These are phyloP conservation scores for Macaranga tanarius DNA, from an alignment of 441 rosid genomes.

Conservation along the genomic window DNA sequence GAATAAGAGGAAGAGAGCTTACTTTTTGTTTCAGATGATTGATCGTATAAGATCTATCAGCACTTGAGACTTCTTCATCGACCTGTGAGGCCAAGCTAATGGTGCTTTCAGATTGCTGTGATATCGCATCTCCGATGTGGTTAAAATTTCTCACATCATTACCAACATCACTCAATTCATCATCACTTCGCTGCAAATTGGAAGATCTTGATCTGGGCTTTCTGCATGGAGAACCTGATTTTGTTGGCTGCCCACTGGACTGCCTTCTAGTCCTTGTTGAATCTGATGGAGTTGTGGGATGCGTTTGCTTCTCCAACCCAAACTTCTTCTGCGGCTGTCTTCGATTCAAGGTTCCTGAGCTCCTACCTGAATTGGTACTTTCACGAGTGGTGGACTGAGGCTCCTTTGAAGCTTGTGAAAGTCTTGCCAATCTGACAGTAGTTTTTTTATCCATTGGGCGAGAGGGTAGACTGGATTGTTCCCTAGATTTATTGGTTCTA, in stretches of 20 bases:
- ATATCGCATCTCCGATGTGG: constrained; percentile 41
- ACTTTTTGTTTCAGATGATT: constrained; percentile 45
- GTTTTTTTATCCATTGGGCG: constrained; percentile 37
- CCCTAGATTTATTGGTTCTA: constrained; percentile 38
- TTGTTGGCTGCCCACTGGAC: constrained; percentile 43
- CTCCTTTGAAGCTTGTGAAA: constrained; percentile 37
- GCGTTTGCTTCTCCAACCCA: constrained; percentile 49
- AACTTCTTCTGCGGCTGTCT: constrained; percentile 55
- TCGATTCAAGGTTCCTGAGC: constrained; percentile 45
- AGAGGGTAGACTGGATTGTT: constrained; percentile 31
- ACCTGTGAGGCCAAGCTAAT: constrained; percentile 48
- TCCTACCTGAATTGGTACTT: constrained; percentile 36
- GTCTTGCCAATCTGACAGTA: constrained; percentile 28
- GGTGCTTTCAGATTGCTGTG: constrained; percentile 58
- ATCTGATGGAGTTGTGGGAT: constrained; percentile 39
- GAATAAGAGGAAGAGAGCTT: constrained; percentile 25
- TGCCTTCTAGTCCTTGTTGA: constrained; percentile 46
- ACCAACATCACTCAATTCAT: constrained; percentile 51
- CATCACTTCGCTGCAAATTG: constrained; percentile 39
- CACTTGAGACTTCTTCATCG: constrained; percentile 70
- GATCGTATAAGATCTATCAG: constrained; percentile 41
- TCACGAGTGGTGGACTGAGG: constrained; percentile 31
- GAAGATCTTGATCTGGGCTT: constrained; percentile 38
- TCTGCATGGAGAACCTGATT: constrained; percentile 47
- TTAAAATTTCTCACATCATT: constrained; percentile 49